These are phyloP conservation scores for Lithospermum erythrorhizon DNA, from an alignment of 257 asterid genomes.

Conservation along the genomic window DNA sequence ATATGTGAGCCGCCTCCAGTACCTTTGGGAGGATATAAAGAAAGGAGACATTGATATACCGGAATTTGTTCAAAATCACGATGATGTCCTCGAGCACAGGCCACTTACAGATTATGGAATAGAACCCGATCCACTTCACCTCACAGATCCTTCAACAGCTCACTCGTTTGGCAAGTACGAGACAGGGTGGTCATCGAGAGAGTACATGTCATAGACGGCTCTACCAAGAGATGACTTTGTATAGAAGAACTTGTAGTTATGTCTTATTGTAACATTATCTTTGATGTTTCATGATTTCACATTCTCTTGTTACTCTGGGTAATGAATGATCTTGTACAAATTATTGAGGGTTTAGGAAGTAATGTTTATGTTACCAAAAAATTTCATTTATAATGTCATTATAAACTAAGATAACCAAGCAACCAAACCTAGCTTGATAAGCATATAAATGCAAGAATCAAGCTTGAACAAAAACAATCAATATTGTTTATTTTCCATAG, in stretches of 20 bases:
- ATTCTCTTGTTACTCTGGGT: background rate
- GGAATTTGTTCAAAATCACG: constrained; percentile 71
- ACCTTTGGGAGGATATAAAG: constrained; percentile 87
- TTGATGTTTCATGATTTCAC: background rate
- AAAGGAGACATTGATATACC: constrained; percentile 73
- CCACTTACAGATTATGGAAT: constrained; percentile 89
- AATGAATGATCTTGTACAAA: no score
- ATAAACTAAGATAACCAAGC: no score
- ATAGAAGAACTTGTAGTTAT: background rate
- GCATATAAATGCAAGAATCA: no score
- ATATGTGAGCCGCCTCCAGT: constrained; percentile 80
- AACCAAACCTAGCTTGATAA: no score
- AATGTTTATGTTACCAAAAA: no score
- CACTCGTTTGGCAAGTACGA: constrained; percentile 54
- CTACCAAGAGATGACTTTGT: constrained; percentile 5
- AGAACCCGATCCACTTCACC: constrained; percentile 72
- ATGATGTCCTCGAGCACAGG: constrained; percentile 69
- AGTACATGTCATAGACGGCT: constrained; percentile 28
- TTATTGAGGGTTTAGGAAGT: no score
- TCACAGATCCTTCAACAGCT: constrained; percentile 50
- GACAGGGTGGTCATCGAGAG: constrained; percentile 54
- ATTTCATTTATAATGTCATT: no score
- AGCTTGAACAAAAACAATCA: no score
- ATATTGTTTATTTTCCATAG: no score
- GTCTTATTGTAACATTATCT: background rate